These are phyloP conservation scores for Penicillium aurantiogriseum DNA, from an alignment of 2,329 filamentous ascomycete species.

Conservation along the genomic window DNA sequence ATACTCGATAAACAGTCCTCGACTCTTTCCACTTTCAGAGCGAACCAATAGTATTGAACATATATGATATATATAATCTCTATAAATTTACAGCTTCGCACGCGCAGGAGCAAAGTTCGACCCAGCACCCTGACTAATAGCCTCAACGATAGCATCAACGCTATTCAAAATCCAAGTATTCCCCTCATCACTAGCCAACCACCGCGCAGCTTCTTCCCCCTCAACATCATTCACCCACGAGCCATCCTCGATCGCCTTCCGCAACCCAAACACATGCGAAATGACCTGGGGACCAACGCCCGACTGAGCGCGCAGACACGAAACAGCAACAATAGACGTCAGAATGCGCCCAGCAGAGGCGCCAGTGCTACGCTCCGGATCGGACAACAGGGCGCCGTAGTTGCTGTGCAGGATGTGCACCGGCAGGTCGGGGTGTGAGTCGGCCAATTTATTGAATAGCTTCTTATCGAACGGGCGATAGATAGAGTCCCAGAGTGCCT, in stretches of 20 bases:
- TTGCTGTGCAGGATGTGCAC: slow-evolving; percentile 74
- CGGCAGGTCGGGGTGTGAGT: slow-evolving; percentile 77
- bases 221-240: slow-evolving; percentile 31
- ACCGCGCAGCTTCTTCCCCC: slow-evolving; percentile 55
- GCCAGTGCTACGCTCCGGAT: slow-evolving; percentile 52
- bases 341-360: slow-evolving; percentile 64
- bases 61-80: neutral
- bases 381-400: slow-evolving; percentile 71
- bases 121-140: slow-evolving; percentile 48
- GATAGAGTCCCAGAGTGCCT: slow-evolving; percentile 69
- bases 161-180: slow-evolving; percentile 62
- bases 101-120: slow-evolving; percentile 57
- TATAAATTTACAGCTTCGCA: slow-evolving; percentile 28
- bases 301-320: slow-evolving; percentile 73
- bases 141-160: slow-evolving; percentile 60
- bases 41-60: neutral
- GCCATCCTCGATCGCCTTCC: slow-evolving; percentile 72
- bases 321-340: slow-evolving; percentile 70
- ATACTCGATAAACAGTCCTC: neutral
- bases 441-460: slow-evolving; percentile 66
- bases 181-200: slow-evolving; percentile 65
- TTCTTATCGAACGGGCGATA: slow-evolving; percentile 74
- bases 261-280: slow-evolving; percentile 75
- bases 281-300: slow-evolving; percentile 80
- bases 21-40: neutral